Evolutionary conservation across 2,329 filamentous ascomycete species (phyloP).

Genomic region (Pyricularia grisea): DNA sequence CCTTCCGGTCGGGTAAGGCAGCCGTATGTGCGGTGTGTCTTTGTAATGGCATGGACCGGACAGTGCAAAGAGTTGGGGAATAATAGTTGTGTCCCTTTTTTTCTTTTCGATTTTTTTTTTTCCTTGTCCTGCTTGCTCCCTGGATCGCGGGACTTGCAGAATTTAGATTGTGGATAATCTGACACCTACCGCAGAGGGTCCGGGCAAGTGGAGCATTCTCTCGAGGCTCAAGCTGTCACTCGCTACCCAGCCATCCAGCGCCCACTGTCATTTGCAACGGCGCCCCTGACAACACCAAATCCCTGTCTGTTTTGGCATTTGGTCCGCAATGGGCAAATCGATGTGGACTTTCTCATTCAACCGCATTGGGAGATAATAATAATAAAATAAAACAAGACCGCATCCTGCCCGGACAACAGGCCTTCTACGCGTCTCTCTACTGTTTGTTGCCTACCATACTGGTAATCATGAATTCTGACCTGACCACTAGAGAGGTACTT

Average conservation of each 20-base stretch:
- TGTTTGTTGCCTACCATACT: not conserved
- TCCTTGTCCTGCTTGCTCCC: not conserved
- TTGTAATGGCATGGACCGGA: not conserved
- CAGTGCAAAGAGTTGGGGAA: not conserved
- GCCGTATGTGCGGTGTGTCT: not conserved
- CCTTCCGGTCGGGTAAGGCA: not conserved
- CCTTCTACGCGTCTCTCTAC: not conserved
- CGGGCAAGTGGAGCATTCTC: not conserved
- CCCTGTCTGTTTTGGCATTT: not conserved
- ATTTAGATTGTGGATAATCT: not conserved
- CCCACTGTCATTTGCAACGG: not conserved
- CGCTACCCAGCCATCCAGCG: not conserved
- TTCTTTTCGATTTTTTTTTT: not conserved
- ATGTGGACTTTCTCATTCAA: not conserved
- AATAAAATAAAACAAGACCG: not conserved
- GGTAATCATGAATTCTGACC: not conserved
- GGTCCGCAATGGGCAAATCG: not conserved
- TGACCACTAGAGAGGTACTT: not conserved
- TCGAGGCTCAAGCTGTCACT: not conserved
- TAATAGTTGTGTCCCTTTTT: not conserved
- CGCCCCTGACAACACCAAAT: not conserved
- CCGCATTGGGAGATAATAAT: not conserved
- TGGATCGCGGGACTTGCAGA: not conserved
- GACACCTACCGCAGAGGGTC: not conserved
- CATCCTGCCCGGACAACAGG: not conserved